These are phyloP conservation scores for Epichloe aotearoae DNA, from an alignment of 2,329 filamentous ascomycete genomes.

Conservation along the genomic window DNA sequence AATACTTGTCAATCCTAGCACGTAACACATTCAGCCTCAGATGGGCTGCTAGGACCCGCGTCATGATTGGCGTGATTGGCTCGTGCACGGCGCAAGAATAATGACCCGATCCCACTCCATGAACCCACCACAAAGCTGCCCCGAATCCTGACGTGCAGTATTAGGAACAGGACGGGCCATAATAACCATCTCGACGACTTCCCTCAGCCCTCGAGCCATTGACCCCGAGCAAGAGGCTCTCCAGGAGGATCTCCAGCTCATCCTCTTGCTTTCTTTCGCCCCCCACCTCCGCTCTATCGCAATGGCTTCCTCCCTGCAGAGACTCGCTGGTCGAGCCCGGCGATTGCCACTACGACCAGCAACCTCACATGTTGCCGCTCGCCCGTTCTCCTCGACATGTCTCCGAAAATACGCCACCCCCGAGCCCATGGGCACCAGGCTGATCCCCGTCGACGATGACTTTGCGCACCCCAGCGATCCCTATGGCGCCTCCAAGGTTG, in stretches of 20 bases:
- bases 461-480: constrained; percentile 42
- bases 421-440: constrained; percentile 37
- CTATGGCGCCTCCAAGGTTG: constrained; percentile 31
- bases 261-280: constrained; percentile 16
- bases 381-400: constrained; percentile 53
- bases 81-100: no score
- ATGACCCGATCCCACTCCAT: constrained; percentile 17
- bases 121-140: constrained; percentile 15
- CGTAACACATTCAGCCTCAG: no score
- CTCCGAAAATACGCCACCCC: constrained; percentile 50
- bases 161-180: constrained; percentile 3
- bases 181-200: constrained; percentile 6
- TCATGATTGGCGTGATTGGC: no score
- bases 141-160: constrained; percentile 14
- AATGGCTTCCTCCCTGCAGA: constrained; percentile 58
- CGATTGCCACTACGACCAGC: constrained; percentile 45
- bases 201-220: constrained; percentile 20
- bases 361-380: constrained; percentile 25
- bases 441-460: constrained; percentile 52
- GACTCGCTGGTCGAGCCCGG: constrained; percentile 59
- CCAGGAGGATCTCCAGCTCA: constrained; percentile 17
- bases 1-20: no score
- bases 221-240: constrained; percentile 23
- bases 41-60: no score
- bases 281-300: constrained; percentile 12